Evolutionary conservation across 2,329 filamentous ascomycete species (phyloP).

Genomic region (Fusarium sp.): DNA sequence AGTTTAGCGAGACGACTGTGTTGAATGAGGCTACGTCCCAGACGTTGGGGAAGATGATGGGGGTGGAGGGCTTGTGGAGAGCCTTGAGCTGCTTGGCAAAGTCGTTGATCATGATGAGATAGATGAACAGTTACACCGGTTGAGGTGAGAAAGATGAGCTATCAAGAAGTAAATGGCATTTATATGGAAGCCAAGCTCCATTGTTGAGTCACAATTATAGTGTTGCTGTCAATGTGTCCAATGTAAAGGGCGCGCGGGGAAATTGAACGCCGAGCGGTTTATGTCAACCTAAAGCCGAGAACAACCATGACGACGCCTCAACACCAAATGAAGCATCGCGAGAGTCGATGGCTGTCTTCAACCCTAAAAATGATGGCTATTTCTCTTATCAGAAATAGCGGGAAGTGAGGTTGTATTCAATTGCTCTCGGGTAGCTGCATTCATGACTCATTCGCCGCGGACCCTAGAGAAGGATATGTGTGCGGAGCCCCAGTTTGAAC

Average conservation of each 20-base stretch:
- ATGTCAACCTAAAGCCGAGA: neutral
- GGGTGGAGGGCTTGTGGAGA: slow-evolving; percentile 64
- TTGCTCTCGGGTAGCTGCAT: slow-evolving; percentile 13
- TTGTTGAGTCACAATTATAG: neutral
- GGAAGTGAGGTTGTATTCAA: neutral
- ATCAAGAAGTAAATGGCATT: neutral
- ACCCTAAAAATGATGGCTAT: neutral
- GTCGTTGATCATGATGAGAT: slow-evolving; percentile 43
- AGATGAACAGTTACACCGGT: too few relatives aligned
- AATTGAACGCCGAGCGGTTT: neutral
- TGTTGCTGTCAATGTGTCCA: slow-evolving; percentile 27
- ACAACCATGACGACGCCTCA: neutral
- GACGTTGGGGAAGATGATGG: slow-evolving; percentile 67
- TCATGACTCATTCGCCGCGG: neutral
- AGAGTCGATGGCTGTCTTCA: too few relatives aligned
- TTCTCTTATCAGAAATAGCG: neutral
- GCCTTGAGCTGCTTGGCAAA: slow-evolving; percentile 52
- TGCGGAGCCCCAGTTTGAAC: slow-evolving; percentile 8
- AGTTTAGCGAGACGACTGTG: slow-evolving; percentile 58
- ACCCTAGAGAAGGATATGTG: neutral
- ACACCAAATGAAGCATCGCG: neutral
- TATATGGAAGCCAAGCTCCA: neutral
- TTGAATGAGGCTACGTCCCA: slow-evolving; percentile 65
- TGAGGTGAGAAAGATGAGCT: neutral
- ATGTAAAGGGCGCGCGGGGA: slow-evolving; percentile 36